These are phyloP conservation scores for Stephanodiscus triporus DNA, from an alignment of 108 stramenopile species.

Conservation along the genomic window DNA sequence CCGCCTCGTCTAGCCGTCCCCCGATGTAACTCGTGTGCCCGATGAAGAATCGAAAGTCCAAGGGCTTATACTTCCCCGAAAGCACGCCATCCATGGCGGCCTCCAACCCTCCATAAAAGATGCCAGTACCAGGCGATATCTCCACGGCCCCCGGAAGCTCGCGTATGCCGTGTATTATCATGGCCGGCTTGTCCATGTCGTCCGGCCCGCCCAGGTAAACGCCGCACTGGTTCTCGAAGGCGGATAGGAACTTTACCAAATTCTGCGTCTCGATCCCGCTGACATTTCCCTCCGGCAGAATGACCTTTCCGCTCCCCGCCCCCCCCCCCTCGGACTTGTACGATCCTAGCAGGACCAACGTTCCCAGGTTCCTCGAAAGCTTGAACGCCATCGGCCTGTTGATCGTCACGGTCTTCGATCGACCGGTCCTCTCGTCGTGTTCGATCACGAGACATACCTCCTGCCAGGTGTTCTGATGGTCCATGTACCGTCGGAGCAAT, in stretches of 20 bases:
- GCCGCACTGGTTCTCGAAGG: constrained; percentile 72
- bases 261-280: constrained; percentile 37
- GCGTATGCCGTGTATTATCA: constrained; percentile 73
- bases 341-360: constrained; percentile 59
- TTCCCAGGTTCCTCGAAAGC: constrained; percentile 66
- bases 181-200: constrained; percentile 68
- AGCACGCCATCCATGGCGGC: constrained; percentile 79
- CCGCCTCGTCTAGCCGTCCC: constrained; percentile 55
- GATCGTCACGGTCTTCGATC: constrained; percentile 60
- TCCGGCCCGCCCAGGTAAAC: constrained; percentile 83
- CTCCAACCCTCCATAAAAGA: constrained; percentile 77
- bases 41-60: constrained; percentile 87
- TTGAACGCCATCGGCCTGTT: constrained; percentile 86
- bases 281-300: constrained; percentile 4
- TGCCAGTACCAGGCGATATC: constrained; percentile 66
- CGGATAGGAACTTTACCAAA: constrained; percentile 60
- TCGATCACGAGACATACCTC: constrained; percentile 79
- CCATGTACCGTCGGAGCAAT: constrained; percentile 65
- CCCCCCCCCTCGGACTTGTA: constrained; percentile 25
- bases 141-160: constrained; percentile 73
- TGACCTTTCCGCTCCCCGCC: too few species aligned
- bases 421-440: constrained; percentile 27
- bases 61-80: constrained; percentile 64
- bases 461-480: constrained; percentile 82
- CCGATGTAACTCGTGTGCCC: constrained; percentile 61